Conservation (phyloP, 116 monocot genomes). For the Papilionanthe hybrid region DNA sequence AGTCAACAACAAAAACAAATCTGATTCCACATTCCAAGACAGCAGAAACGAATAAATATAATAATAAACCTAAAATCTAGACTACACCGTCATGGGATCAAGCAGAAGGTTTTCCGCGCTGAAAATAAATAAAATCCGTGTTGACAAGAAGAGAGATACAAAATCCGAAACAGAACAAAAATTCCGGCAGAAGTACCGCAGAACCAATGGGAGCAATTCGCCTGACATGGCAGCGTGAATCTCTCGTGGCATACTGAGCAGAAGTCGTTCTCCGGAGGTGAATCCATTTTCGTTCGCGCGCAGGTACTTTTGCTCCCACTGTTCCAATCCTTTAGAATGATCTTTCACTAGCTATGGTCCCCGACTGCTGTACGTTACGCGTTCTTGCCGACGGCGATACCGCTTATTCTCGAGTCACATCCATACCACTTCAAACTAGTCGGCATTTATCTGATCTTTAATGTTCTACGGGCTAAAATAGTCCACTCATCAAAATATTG, state of each 20-base stretch:
- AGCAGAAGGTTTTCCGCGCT: background rate
- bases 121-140: background rate
- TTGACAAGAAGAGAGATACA: background rate
- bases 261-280: conserved; percentile 68
- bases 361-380: too few relatives aligned
- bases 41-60: background rate
- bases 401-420: too few relatives aligned
- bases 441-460: too few relatives aligned
- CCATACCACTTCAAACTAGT: too few relatives aligned
- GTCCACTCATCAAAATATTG: too few relatives aligned
- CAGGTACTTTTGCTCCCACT: conserved; percentile 4
- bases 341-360: too few relatives aligned
- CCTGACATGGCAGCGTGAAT: conserved; percentile 71
- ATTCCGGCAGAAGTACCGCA: conserved; percentile 45
- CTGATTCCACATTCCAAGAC: background rate
- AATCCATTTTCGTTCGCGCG: conserved; percentile 38
- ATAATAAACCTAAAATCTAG: background rate
- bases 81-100: background rate
- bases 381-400: too few relatives aligned
- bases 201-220: conserved; percentile 99
- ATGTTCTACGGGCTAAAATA: too few relatives aligned
- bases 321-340: background rate
- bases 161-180: background rate
- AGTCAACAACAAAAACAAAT: conserved; percentile 1
- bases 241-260: conserved; percentile 90